phyloP scores from a whole-genome alignment of 2,329 filamentous ascomycete genomes.

The Trichoderma aggressivum region DNA sequence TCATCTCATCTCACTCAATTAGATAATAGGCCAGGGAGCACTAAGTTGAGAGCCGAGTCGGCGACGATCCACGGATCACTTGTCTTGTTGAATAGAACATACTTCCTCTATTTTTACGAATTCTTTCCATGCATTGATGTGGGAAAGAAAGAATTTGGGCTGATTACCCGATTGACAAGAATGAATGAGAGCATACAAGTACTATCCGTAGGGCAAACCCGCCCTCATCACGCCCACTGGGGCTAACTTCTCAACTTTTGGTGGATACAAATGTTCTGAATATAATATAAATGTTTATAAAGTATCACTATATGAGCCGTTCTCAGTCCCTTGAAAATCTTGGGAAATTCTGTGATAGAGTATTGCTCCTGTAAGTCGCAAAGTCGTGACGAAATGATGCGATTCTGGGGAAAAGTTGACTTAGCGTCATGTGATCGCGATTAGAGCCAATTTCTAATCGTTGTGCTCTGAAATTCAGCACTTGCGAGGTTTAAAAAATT shows the following conservation, averaged over 20 bases:
- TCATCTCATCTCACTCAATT: conserved; percentile 8
- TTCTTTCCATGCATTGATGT: no score
- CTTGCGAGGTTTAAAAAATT: neutral
- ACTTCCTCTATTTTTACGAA: no score
- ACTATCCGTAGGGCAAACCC: neutral
- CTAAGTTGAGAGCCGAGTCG: conserved; percentile 23
- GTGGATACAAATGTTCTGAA: neutral
- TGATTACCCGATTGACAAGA: neutral
- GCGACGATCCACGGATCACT: conserved; percentile 13
- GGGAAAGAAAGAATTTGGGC: neutral
- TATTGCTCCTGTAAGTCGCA: neutral
- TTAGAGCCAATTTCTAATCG: neutral
- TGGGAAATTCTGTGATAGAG: neutral
- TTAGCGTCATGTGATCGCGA: conserved; percentile 8
- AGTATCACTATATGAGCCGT: neutral
- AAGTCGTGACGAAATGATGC: conserved; percentile 12
- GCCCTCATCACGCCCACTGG: neutral
- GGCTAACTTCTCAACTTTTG: neutral
- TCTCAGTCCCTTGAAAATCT: neutral
- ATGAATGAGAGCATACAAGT: no score
- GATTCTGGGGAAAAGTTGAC: neutral
- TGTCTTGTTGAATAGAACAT: no score
- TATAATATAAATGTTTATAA: no score
- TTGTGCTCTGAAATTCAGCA: neutral
- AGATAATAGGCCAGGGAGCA: conserved; percentile 23